These are phyloP conservation scores for Thelonectria olida DNA, from an alignment of 2,329 filamentous ascomycete species.

Conservation along the genomic window DNA sequence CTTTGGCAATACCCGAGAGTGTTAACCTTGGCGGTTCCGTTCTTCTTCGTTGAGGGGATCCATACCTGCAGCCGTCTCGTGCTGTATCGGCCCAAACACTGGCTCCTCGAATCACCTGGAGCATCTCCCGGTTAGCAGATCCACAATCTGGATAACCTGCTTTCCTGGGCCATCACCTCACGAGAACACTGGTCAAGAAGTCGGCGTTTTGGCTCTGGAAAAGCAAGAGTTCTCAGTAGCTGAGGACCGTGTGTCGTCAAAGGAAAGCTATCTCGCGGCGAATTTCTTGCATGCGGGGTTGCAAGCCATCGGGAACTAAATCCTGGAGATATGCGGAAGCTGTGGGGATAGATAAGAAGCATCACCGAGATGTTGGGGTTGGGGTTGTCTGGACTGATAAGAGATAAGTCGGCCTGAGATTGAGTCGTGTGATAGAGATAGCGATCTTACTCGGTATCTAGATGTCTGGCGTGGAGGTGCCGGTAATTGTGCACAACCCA, in stretches of 20 bases:
- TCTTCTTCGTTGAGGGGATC: background rate
- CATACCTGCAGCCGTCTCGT: background rate
- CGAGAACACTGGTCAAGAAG: background rate
- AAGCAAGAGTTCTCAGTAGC: background rate
- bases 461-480: background rate
- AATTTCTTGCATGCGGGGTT: conserved; percentile 2
- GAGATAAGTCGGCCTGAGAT: background rate
- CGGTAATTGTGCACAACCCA: background rate
- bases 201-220: background rate
- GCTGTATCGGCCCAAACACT: too few relatives aligned
- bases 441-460: background rate
- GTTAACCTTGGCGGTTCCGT: background rate
- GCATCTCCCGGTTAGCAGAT: background rate
- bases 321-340: conserved; percentile 12
- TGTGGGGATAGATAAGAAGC: conserved; percentile 18
- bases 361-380: conserved; percentile 1
- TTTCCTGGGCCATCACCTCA: background rate
- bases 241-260: background rate
- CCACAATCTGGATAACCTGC: background rate
- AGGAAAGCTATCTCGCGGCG: background rate
- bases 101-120: background rate
- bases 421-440: background rate
- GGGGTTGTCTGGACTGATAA: conserved; percentile 2
- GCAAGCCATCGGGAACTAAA: conserved; percentile 7
- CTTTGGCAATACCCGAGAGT: background rate